Percentiles rank a stretch among this genome's conserved stretches.
Conservation (phyloP, 2,329 filamentous ascomycete species). For the Cyphellophora europaea region DNA sequence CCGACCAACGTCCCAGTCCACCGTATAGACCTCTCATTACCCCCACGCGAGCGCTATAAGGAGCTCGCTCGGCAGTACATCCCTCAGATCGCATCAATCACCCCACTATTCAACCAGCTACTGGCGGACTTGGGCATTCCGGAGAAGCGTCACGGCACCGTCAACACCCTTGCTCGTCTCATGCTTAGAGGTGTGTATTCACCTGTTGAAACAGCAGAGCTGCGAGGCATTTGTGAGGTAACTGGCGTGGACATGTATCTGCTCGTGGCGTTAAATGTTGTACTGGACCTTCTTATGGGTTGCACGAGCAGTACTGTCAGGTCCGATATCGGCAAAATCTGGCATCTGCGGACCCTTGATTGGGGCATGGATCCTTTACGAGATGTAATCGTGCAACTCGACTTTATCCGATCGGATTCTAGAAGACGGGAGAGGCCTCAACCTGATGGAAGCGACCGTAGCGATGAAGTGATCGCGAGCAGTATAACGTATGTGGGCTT, state of each 20-base stretch:
- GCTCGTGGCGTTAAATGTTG: slow-evolving; percentile 52
- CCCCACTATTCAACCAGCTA: slow-evolving; percentile 42
- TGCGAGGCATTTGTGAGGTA: slow-evolving; percentile 46
- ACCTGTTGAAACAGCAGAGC: slow-evolving; percentile 50
- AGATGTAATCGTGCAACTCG: slow-evolving; percentile 41
- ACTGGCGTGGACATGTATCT: slow-evolving; percentile 49
- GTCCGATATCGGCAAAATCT: slow-evolving; percentile 20
- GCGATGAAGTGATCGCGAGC: slow-evolving; percentile 31
- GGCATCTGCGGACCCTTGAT: slow-evolving; percentile 38
- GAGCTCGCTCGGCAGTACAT: slow-evolving; percentile 39
- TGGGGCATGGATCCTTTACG: slow-evolving; percentile 46
- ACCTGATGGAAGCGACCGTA: slow-evolving; percentile 12
- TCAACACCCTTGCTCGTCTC: slow-evolving; percentile 33
- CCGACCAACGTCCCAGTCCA: slow-evolving; percentile 1
- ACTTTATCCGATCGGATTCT: slow-evolving; percentile 31
- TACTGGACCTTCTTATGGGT: slow-evolving; percentile 55
- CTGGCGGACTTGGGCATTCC: slow-evolving; percentile 26
- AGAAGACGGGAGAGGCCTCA: too few relatives aligned
- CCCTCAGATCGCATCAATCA: slow-evolving; percentile 33
- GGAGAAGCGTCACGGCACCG: slow-evolving; percentile 18
- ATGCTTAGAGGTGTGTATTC: slow-evolving; percentile 43
- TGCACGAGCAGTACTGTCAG: slow-evolving; percentile 50
- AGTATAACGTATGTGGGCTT: slow-evolving; percentile 42
- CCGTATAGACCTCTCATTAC: slow-evolving; percentile 44
- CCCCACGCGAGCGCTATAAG: slow-evolving; percentile 43